These are phyloP conservation scores for Logfia minima DNA, from an alignment of 129 eudicot genomes.

Conservation along the genomic window DNA sequence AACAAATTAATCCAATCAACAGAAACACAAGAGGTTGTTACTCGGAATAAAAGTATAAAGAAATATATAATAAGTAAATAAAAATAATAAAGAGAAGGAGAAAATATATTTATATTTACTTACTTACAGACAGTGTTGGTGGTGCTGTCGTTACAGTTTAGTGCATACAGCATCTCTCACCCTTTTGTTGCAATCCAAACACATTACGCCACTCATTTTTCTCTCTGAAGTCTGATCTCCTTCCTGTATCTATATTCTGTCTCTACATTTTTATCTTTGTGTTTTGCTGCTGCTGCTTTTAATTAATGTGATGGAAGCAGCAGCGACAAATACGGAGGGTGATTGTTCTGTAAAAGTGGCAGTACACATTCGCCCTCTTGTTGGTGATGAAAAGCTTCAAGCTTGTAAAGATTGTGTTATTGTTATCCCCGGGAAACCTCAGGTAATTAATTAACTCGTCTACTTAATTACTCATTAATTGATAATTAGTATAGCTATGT, in stretches of 20 bases:
- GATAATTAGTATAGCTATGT: too few species aligned
- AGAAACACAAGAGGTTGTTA: too few species aligned
- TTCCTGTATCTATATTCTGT: neutral
- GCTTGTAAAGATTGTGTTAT: conserved; percentile 91
- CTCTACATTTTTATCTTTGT: neutral
- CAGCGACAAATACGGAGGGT: conserved; percentile 38
- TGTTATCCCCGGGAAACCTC: conserved; percentile 78
- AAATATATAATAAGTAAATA: too few species aligned
- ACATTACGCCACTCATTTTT: conserved; percentile 31
- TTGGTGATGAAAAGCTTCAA: conserved; percentile 88
- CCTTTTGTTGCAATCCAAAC: conserved; percentile 37
- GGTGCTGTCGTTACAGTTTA: conserved; percentile 44
- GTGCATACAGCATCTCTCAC: conserved; percentile 11
- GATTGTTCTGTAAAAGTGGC: conserved; percentile 98
- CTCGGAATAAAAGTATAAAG: too few species aligned
- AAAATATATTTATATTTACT: too few species aligned
- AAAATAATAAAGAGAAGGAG: too few species aligned
- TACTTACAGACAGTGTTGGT: conserved; percentile 28
- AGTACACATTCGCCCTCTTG: conserved; percentile 82
- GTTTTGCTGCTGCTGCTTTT: conserved; percentile 10
- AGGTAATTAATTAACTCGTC: conserved; percentile 42
- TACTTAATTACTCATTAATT: neutral
- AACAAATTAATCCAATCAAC: too few species aligned
- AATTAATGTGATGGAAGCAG: conserved; percentile 55
- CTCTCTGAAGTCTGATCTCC: conserved; percentile 8